Conservation (phyloP, 805 yeast species). For the Zygosaccharomyces lentus region DNA sequence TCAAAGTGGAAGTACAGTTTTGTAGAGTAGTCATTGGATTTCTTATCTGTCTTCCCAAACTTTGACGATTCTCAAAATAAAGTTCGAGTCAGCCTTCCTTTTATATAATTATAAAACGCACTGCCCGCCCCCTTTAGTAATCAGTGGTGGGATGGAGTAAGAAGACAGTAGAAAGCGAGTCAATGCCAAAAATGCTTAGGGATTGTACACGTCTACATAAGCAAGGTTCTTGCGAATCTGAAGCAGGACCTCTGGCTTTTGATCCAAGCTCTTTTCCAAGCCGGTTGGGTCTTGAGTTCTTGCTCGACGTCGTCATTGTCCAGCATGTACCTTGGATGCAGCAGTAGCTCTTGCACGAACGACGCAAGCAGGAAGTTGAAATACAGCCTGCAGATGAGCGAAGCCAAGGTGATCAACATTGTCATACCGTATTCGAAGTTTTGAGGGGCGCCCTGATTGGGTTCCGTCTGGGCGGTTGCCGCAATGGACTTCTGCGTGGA, state of each 20-base stretch:
- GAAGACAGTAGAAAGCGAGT: not conserved
- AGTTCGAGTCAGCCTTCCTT: not conserved
- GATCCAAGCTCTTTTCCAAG: conserved; percentile 30
- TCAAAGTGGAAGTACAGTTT: conserved; percentile 27
- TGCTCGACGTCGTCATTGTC: conserved; percentile 37
- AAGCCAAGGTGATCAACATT: conserved; percentile 44
- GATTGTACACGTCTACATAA: conserved; percentile 9
- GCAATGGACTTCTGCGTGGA: conserved; percentile 8
- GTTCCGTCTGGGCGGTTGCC: conserved; percentile 10
- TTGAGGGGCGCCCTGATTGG: conserved; percentile 58
- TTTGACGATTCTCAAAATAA: no score
- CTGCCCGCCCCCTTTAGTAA: not conserved
- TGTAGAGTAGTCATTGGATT: conserved; percentile 10
- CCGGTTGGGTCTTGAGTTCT: conserved; percentile 34
- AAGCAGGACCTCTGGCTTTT: conserved; percentile 33
- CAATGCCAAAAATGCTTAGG: not conserved
- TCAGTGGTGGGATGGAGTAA: not conserved
- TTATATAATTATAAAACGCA: not conserved
- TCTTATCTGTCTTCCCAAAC: not conserved
- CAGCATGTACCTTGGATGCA: conserved; percentile 41
- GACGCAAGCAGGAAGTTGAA: conserved; percentile 56
- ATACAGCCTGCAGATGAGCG: conserved; percentile 51
- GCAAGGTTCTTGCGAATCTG: conserved; percentile 25
- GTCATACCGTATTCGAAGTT: conserved; percentile 55
- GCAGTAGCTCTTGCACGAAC: conserved; percentile 54